phyloP scores from a whole-genome alignment of 2,329 filamentous ascomycete genomes.

The Colletotrichum musicola region DNA sequence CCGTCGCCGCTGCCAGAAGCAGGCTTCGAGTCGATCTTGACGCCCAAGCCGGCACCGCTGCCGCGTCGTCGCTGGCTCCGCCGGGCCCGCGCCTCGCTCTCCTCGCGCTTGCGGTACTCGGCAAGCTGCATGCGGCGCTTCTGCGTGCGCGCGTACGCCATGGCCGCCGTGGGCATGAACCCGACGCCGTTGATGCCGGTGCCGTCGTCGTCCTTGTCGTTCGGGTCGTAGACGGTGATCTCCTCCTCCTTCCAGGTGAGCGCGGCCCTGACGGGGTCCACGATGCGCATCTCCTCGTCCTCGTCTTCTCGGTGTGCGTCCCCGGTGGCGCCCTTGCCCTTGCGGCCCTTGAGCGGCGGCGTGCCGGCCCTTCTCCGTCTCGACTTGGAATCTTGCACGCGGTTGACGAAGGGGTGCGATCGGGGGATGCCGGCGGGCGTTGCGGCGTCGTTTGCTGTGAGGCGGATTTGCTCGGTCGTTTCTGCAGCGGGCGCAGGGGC shows the following conservation, averaged over 20 bases:
- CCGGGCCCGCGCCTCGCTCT: slow-evolving; percentile 68
- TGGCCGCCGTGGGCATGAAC: slow-evolving; percentile 73
- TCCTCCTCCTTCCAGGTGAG: slow-evolving; percentile 78
- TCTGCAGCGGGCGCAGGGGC: not conserved
- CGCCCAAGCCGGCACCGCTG: slow-evolving; percentile 42
- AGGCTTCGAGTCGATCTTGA: slow-evolving; percentile 31
- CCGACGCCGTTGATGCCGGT: slow-evolving; percentile 77
- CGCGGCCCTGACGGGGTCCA: slow-evolving; percentile 68
- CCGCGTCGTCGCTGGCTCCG: slow-evolving; percentile 65
- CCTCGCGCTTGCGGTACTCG: slow-evolving; percentile 72
- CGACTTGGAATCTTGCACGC: slow-evolving; percentile 54
- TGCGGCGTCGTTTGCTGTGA: slow-evolving; percentile 1
- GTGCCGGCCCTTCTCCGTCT: slow-evolving; percentile 53
- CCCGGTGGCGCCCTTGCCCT: slow-evolving; percentile 12
- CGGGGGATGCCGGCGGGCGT: slow-evolving; percentile 43
- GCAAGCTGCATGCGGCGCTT: slow-evolving; percentile 72
- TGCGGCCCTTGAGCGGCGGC: slow-evolving; percentile 48
- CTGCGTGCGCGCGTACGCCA: slow-evolving; percentile 68
- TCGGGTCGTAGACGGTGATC: slow-evolving; percentile 74
- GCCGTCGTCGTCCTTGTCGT: slow-evolving; percentile 76
- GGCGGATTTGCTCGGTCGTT: slow-evolving; percentile 35
- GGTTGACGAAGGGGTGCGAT: slow-evolving; percentile 55
- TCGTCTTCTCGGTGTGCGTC: slow-evolving; percentile 40
- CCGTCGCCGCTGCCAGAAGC: slow-evolving; percentile 44
- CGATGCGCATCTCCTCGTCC: slow-evolving; percentile 51